phyloP scores from a whole-genome alignment of 345 rosid species.

The Barbarea vulgaris region DNA sequence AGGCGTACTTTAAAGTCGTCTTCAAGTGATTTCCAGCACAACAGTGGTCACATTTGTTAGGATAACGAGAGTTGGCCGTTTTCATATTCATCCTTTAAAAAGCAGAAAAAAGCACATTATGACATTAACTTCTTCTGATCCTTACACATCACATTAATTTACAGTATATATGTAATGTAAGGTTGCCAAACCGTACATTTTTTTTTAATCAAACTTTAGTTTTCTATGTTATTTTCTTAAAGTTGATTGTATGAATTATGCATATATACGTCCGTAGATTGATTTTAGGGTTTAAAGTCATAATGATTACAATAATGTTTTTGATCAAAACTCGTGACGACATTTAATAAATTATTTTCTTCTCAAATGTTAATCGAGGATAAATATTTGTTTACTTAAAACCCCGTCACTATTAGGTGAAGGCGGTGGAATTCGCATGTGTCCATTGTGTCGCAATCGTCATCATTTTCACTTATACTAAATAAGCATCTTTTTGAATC shows the following conservation, averaged over 20 bases:
- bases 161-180: neutral
- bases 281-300: neutral
- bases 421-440: neutral
- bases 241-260: neutral
- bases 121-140: slow-evolving; percentile 29
- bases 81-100: neutral
- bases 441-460: slow-evolving; percentile 5
- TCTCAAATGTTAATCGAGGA: neutral
- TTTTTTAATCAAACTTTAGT: neutral
- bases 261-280: neutral
- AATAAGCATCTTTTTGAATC: neutral
- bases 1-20: slow-evolving; percentile 24
- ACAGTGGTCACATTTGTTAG: slow-evolving; percentile 26
- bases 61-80: slow-evolving; percentile 22
- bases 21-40: slow-evolving; percentile 35
- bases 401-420: neutral
- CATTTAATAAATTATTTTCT: neutral
- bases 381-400: neutral
- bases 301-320: neutral
- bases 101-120: slow-evolving; percentile 8
- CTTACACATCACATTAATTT: slow-evolving; percentile 5
- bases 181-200: neutral
- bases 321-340: neutral
- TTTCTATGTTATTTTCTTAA: neutral
- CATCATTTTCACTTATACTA: neutral